phyloP scores from a whole-genome alignment of 1,284 basidiomycete genomes.

The Rhodotorula mucilaginosa region DNA sequence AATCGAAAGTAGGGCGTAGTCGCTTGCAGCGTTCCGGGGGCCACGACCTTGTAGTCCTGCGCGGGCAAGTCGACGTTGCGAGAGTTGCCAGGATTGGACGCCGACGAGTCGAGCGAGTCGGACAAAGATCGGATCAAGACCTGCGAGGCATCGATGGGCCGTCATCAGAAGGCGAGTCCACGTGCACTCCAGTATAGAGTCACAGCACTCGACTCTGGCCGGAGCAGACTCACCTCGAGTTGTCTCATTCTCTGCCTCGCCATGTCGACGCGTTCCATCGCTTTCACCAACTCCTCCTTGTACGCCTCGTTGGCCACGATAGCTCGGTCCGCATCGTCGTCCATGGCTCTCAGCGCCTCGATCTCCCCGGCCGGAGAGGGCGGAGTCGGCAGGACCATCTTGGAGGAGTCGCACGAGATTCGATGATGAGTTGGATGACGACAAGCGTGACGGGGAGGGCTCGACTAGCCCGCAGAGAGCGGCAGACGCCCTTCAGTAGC shows the following conservation, averaged over 20 bases:
- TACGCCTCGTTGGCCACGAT: slow-evolving; percentile 24
- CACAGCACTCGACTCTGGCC: not conserved
- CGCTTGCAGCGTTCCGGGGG: slow-evolving; percentile 2
- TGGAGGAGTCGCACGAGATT: not conserved
- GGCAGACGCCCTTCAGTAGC: too few species aligned
- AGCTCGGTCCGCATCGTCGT: slow-evolving; percentile 17
- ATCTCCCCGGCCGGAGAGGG: not conserved
- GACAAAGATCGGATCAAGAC: slow-evolving; percentile 14
- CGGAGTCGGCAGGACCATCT: not conserved
- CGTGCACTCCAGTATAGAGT: not conserved
- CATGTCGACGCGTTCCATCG: slow-evolving; percentile 19
- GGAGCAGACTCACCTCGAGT: slow-evolving; percentile 14
- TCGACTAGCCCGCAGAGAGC: too few species aligned
- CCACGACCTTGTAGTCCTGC: slow-evolving; percentile 8
- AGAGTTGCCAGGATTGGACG: not conserved
- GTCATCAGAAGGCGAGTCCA: not conserved
- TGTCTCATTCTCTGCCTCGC: slow-evolving; percentile 16
- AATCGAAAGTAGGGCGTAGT: slow-evolving; percentile 33
- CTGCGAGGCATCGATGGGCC: not conserved
- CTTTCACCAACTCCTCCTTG: slow-evolving; percentile 11
- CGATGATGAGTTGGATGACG: not conserved
- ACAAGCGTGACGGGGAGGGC: not conserved
- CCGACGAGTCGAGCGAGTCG: not conserved
- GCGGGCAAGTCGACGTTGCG: not conserved
- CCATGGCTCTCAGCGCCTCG: slow-evolving; percentile 14